Percentiles rank a stretch among this genome's conserved stretches.
These are phyloP conservation scores for Alternaria burnsii DNA, from an alignment of 2,329 filamentous ascomycete species.

Conservation along the genomic window DNA sequence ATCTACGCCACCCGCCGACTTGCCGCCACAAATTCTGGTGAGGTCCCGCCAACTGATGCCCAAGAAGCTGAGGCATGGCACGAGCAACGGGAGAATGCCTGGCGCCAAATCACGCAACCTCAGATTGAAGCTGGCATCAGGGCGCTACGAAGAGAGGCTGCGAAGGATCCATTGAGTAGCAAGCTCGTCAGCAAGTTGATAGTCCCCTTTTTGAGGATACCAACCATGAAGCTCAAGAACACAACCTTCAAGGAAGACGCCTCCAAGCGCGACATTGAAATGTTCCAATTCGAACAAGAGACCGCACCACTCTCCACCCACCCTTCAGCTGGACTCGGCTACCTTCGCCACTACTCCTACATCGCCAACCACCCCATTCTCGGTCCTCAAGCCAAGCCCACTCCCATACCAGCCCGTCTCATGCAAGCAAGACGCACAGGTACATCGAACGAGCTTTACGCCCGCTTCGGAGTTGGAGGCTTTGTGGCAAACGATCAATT, in stretches of 20 bases:
- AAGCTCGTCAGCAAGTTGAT: constrained; percentile 61
- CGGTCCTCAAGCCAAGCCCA: constrained; percentile 63
- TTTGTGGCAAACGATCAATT: constrained; percentile 53
- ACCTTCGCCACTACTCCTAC: constrained; percentile 64
- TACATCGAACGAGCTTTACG: constrained; percentile 31
- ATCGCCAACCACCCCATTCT: constrained; percentile 67
- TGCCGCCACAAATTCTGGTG: constrained; percentile 23
- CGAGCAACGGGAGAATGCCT: constrained; percentile 34
- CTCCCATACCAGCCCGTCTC: constrained; percentile 66
- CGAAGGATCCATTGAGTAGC: constrained; percentile 56
- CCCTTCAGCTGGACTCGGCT: constrained; percentile 70
- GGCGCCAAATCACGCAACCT: constrained; percentile 33
- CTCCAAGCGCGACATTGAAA: constrained; percentile 41
- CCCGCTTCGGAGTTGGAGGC: constrained; percentile 56
- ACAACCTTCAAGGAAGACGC: constrained; percentile 22
- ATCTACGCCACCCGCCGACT: constrained; percentile 42
- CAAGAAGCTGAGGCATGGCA: constrained; percentile 34
- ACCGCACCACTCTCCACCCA: constrained; percentile 65
- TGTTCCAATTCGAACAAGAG: constrained; percentile 45
- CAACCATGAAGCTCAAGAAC: constrained; percentile 49
- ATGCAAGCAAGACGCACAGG: constrained; percentile 52
- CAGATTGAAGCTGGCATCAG: constrained; percentile 44
- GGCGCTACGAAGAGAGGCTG: constrained; percentile 57
- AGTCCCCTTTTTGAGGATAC: constrained; percentile 65
- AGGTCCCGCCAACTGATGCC: constrained; percentile 33